phyloP scores from a whole-genome alignment of 1,284 basidiomycete species.

The Sphaerobolus stellatus region DNA sequence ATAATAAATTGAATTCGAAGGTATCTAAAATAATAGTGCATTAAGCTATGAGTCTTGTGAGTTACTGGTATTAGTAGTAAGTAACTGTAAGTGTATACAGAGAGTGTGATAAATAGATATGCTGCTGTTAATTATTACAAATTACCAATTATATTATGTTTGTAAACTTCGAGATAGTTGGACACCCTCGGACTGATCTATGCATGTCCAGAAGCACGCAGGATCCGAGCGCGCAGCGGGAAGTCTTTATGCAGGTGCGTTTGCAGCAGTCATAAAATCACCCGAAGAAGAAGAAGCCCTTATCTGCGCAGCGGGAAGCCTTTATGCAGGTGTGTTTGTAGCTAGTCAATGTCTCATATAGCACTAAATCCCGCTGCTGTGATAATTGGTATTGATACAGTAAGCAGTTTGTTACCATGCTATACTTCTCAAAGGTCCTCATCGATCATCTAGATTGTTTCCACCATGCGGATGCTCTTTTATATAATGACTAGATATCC shows the following conservation, averaged over 20 bases:
- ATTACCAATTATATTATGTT: no score
- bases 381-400: slow-evolving; percentile 41
- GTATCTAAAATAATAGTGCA: no score
- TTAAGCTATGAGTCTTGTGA: no score
- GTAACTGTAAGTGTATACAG: no score
- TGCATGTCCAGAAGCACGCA: background rate
- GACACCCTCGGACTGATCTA: background rate
- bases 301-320: slow-evolving; percentile 43
- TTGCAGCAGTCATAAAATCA: no score
- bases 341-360: background rate
- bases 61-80: no score
- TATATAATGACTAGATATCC: background rate
- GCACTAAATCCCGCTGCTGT: background rate
- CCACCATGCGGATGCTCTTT: background rate
- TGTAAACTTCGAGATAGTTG: no score
- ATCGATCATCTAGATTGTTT: background rate
- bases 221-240: no score
- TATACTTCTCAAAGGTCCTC: background rate
- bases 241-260: no score
- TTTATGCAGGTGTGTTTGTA: slow-evolving; percentile 40
- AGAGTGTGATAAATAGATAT: no score
- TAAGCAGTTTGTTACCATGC: slow-evolving; percentile 19
- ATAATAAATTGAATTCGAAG: no score
- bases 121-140: no score
- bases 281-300: slow-evolving; percentile 40